Percentiles rank a stretch among this genome's conserved stretches.
Conservation (phyloP, 805 yeast species). For the Candida michaelii region DNA sequence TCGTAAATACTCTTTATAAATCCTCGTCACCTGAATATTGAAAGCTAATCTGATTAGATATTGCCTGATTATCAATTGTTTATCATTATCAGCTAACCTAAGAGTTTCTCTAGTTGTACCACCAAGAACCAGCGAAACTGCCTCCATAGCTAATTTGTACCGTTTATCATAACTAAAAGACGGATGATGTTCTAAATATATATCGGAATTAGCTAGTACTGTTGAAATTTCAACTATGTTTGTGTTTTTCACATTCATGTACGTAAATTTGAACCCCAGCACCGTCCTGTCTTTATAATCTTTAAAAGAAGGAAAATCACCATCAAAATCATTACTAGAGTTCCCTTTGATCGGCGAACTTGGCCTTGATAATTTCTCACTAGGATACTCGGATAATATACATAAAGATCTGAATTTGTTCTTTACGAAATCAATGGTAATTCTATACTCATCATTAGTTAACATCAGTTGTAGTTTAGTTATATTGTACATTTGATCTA, state of each 20-base stretch:
- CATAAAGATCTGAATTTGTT: conserved; percentile 65
- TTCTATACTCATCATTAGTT: conserved; percentile 59
- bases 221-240: conserved; percentile 12
- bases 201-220: conserved; percentile 44
- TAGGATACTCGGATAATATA: conserved; percentile 52
- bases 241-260: conserved; percentile 20
- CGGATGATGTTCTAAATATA: conserved; percentile 56
- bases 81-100: neutral
- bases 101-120: neutral
- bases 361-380: conserved; percentile 19
- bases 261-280: conserved; percentile 21
- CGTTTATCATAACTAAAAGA: conserved; percentile 33
- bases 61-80: conserved; percentile 27
- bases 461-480: conserved; percentile 42
- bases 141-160: conserved; percentile 37
- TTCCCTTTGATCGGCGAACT: conserved; percentile 20
- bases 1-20: conserved; percentile 43
- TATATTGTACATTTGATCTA: conserved; percentile 58
- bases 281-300: conserved; percentile 25
- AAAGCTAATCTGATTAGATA: conserved; percentile 56
- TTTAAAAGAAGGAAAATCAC: conserved; percentile 19
- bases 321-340: neutral
- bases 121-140: conserved; percentile 16
- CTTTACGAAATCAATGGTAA: conserved; percentile 63
- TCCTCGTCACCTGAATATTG: conserved; percentile 63